Evolutionary conservation across 345 rosid genomes (phyloP), one percentile per base, ranked within the genome.

Genomic region (Firmiana major): DNA sequence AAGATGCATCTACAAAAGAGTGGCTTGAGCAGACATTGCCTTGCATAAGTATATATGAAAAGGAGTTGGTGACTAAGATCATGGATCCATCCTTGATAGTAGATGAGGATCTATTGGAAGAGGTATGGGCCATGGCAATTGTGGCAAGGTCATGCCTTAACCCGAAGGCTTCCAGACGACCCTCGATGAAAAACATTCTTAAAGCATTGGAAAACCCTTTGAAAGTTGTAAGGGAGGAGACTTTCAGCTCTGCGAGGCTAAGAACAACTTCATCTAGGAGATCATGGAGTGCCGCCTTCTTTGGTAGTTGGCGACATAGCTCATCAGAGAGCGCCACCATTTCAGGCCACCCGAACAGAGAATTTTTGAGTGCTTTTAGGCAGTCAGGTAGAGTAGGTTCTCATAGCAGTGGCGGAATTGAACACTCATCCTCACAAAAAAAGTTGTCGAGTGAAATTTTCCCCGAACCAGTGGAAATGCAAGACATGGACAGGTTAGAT

Each of bases 81-180:
- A 71, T 96, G 63, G 99, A 96, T 71, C 97, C 97, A 16, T 89
- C 91, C 9, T 82, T 96, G 70, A 87, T 93, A 5, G 88, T 96
- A 2, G 97, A 96, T 5, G 99, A 96, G 76, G 99, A 96, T 82
- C 87, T 96, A 19, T 62, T 90, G 64, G 99, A 96, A 86, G 99
- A 96, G 86, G 98, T 96, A 1, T 96, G 98, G 99, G 99, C 99
- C 0, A 90, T 90, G 97, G 93, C 99, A 13, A 88, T 96, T 45
- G 92, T 96, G 31, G 99, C 99, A 8, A 88, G 85, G 78, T 96
- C 98, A 19, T 96, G 98, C 84, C 91, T 96, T 15, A 88, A 93
- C 79, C 94, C 97, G 2, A 96, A 90, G 84, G 94, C 98, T 63
- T 76, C 89, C 0, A 90, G 85, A 75, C 84, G 99, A 24, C 99